Evolutionary conservation across 2,329 filamentous ascomycete species (phyloP).

Genomic region (Ceratocystis harringtonii): DNA sequence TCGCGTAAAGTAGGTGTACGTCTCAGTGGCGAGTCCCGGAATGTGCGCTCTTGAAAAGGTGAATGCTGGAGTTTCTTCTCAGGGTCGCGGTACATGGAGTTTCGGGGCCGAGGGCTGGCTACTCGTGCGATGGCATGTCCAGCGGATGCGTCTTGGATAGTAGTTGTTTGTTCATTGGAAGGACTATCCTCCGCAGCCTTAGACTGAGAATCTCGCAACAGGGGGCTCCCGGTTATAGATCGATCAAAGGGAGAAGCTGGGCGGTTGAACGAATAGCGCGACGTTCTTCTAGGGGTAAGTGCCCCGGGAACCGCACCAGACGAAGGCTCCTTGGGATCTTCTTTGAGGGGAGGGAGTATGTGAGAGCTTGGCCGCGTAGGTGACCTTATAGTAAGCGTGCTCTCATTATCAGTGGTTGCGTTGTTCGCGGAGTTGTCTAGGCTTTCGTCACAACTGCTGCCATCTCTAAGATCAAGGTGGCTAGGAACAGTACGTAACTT

Average conservation of each 20-base stretch:
- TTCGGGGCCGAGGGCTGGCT: conserved; percentile 11
- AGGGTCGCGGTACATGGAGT: conserved; percentile 16
- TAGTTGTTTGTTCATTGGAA: conserved; percentile 38
- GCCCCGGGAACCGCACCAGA: neutral
- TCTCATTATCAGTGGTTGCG: neutral
- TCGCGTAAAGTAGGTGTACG: conserved; percentile 29
- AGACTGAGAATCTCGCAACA: conserved; percentile 21
- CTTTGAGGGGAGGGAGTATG: neutral
- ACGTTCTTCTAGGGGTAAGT: neutral
- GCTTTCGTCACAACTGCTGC: conserved; percentile 5
- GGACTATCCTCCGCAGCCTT: conserved; percentile 25
- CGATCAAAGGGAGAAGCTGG: conserved; percentile 4
- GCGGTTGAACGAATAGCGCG: neutral
- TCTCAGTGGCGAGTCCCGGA: conserved; percentile 23
- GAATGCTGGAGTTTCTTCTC: conserved; percentile 20
- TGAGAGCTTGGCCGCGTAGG: neutral
- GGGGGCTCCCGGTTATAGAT: neutral
- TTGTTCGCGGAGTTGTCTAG: neutral
- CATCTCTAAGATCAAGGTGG: conserved; percentile 6
- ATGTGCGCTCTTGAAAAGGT: conserved; percentile 20
- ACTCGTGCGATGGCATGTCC: conserved; percentile 18
- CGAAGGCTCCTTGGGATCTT: conserved; percentile 1
- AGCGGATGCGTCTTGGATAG: conserved; percentile 12
- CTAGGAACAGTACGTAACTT: conserved; percentile 11
- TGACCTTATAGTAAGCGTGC: neutral